Evolutionary conservation across 2,329 filamentous ascomycete genomes (phyloP), one percentile per base, ranked within the genome.

Genomic region (Fusarium sacchari): DNA sequence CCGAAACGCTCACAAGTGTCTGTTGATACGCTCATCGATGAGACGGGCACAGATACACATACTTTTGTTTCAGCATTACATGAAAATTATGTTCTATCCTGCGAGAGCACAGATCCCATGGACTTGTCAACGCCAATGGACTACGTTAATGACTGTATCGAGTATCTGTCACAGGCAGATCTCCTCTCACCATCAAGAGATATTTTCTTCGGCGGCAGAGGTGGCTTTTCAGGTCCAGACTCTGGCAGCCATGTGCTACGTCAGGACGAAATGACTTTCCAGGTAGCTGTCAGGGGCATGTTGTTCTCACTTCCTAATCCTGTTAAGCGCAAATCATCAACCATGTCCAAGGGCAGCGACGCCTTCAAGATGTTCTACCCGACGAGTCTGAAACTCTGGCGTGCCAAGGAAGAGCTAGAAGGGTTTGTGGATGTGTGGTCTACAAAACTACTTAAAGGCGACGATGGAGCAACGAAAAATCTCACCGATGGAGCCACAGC

Each of bases 311-410:
- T 99, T 5, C 96, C 96, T 4, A 89, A 89, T 76, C 96, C 96
- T 0, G 96, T 99, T 15, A 96, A 94, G 80, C 88, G 91, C n/a
- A 87, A 86, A 86, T 80, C 85, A 76, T 78, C 81, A 77, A 75
- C 84, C 78, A 77, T 79, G 76, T 84, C 78, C 81, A 86, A 68
- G 79, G 83, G 73, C 81, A 85, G 76, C 43, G 93, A 95, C 77
- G 89, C 93, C 1, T 92, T 91, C 83, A 95, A 93, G 79, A 97
- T 99, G 94, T 97, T 95, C 75, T 99, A 96, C 78, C 96, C 96
- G 0, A 91, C 91, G 1, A 94, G 93, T 62, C 84, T 97, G 46
- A 94, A 94, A 76, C 82, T 98, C 17, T 97, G 95, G 94, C 89
- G 92, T 67, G 88, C 91, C 62, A 92, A 90, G 71, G 95, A 98